A percentile compares a stretch with the other conserved stretches of the same genome.
Evolutionary conservation across 345 rosid genomes (phyloP).

Genomic region (Brassica cretica): DNA sequence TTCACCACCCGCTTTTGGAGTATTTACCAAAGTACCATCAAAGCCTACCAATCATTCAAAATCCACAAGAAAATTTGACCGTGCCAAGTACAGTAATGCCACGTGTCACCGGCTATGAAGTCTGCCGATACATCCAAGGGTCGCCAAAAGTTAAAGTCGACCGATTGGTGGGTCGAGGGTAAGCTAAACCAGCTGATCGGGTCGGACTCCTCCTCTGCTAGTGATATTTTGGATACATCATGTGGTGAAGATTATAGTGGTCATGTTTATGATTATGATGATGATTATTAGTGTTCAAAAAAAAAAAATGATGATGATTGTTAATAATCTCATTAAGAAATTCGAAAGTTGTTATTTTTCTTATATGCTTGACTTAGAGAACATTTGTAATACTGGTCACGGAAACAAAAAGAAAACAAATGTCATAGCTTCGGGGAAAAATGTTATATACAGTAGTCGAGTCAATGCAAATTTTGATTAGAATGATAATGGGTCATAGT

Average conservation of each 20-base stretch:
- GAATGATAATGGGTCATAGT: no score
- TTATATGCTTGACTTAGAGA: not conserved
- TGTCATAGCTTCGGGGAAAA: not conserved
- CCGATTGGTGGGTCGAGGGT: conserved; percentile 18
- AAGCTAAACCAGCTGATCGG: conserved; percentile 22
- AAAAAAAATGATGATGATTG: not conserved
- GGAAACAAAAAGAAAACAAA: no score
- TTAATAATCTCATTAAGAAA: not conserved
- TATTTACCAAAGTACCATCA: conserved; percentile 22
- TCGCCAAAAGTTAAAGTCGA: conserved; percentile 4
- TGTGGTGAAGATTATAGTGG: conserved; percentile 13
- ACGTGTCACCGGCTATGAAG: conserved; percentile 20
- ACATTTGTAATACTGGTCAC: not conserved
- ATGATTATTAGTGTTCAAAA: not conserved
- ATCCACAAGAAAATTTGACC: not conserved
- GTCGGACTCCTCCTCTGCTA: not conserved
- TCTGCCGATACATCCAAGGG: conserved; percentile 13
- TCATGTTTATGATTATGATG: not conserved
- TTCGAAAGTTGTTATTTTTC: not conserved
- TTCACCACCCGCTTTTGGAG: conserved; percentile 19
- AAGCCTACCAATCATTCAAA: conserved; percentile 29
- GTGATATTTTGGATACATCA: not conserved
- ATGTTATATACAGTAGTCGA: no score
- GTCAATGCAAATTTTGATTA: no score
- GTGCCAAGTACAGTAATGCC: conserved; percentile 25